A percentile compares a stretch with the other conserved stretches of the same genome.
Evolutionary conservation across 2,329 filamentous ascomycete genomes (phyloP).

Genomic region (Epichloe sp.): DNA sequence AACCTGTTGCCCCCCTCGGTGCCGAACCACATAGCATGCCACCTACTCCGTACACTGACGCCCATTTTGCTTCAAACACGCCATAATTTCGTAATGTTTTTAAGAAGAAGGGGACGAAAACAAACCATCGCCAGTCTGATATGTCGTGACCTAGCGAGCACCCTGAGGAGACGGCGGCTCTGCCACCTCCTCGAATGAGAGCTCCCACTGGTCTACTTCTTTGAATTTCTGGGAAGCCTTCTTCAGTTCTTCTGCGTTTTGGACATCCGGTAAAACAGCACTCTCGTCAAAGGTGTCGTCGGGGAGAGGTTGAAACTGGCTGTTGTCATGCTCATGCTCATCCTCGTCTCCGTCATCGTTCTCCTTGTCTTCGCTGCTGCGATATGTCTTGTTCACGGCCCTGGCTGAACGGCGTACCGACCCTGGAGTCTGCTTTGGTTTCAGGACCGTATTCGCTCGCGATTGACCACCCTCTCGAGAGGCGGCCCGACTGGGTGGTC

Average conservation of each 20-base stretch:
- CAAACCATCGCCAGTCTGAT: background rate
- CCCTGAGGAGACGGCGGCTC: constrained; percentile 40
- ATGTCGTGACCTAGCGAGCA: constrained; percentile 25
- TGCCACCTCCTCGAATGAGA: constrained; percentile 52
- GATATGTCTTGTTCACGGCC: constrained; percentile 33
- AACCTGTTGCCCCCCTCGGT: too few species aligned
- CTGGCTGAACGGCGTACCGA: constrained; percentile 13
- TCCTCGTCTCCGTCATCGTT: constrained; percentile 30
- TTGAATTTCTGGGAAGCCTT: constrained; percentile 49
- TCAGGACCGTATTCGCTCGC: constrained; percentile 9
- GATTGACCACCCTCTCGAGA: background rate
- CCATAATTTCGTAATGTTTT: background rate
- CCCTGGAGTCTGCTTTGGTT: constrained; percentile 12
- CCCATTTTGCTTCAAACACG: background rate
- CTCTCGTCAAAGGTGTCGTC: constrained; percentile 31
- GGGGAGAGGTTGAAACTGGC: constrained; percentile 28
- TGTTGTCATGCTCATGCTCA: constrained; percentile 23
- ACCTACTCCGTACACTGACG: background rate
- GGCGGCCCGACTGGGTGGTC: constrained; percentile 16
- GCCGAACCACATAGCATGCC: too few species aligned
- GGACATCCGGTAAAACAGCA: constrained; percentile 20
- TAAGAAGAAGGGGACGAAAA: background rate
- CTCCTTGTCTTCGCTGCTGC: constrained; percentile 44
- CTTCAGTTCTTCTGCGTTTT: constrained; percentile 40
- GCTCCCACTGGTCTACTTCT: constrained; percentile 56